Conservation (phyloP, 83 land plant genomes). For the Isoetes engelmannii region DNA sequence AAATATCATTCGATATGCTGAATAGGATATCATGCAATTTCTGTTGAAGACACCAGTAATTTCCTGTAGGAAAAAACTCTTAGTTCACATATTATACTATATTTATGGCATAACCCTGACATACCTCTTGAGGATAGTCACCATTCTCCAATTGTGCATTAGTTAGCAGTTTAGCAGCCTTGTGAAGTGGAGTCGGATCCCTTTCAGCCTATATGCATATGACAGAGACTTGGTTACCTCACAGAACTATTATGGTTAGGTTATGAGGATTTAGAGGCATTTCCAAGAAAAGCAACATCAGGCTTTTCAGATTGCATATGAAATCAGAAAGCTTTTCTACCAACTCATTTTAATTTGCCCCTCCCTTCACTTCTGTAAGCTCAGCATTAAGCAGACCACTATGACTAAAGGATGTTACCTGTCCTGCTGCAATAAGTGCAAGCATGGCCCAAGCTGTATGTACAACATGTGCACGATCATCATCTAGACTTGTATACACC, state of each 20-base stretch:
- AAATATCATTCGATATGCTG: slow-evolving; percentile 59
- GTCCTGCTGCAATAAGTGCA: slow-evolving; percentile 67
- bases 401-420: slow-evolving; percentile 35
- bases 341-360: neutral
- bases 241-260: too few relatives aligned
- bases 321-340: neutral
- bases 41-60: slow-evolving; percentile 64
- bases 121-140: slow-evolving; percentile 63
- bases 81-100: neutral
- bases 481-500: slow-evolving; percentile 63
- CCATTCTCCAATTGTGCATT: slow-evolving; percentile 56
- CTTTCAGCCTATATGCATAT: slow-evolving; percentile 27
- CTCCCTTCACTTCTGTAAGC: too few relatives aligned
- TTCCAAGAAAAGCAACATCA: too few relatives aligned
- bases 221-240: too few relatives aligned
- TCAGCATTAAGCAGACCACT: neutral
- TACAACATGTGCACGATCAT: slow-evolving; percentile 54
- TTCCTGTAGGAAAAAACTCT: slow-evolving; percentile 30
- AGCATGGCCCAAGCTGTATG: slow-evolving; percentile 87
- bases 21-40: slow-evolving; percentile 64
- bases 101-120: neutral
- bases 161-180: slow-evolving; percentile 46
- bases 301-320: too few relatives aligned
- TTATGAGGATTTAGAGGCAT: too few relatives aligned
- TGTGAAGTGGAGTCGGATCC: slow-evolving; percentile 50